Evolutionary conservation across 2,329 filamentous ascomycete species (phyloP), one percentile per base, ranked within the genome.

Genomic region (Pseudogymnoascus sp.): DNA sequence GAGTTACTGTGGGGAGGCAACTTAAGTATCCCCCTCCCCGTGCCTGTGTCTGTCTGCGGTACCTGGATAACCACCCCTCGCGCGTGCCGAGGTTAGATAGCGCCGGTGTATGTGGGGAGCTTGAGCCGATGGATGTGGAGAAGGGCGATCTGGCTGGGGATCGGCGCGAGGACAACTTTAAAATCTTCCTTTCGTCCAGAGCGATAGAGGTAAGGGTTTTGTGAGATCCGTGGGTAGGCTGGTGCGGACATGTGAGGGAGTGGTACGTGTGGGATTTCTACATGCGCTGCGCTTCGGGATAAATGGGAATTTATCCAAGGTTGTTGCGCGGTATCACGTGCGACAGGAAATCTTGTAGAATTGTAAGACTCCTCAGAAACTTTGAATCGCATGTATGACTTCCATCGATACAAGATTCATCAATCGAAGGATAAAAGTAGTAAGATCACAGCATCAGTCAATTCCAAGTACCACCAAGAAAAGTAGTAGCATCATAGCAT

Each of bases 11-110:
- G 21, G 11, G 23, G 31, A 33, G 31, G 3, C 31, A 33, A 3
- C 3, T 33, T 33, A 33, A 8, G 3, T 33, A 33, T 33, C 31
- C 31, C 23, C 23, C 23, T 25, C 23, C 28, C 28, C 2, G 7
- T 28, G 6, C 31, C 31, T 33, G 31, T 33, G 7, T 7, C 28
- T 33, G 7, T 7, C 28, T 31, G 28, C 28, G 31, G 31, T 33
- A 33, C 10, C 31, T 33, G 8, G 10, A 33, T 33, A 33, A 3
- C 31, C 31, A 33, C 10, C 31, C 35, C 5, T 7, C 8, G 47
- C 47, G 47, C 47, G 47, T 53, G 47, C 47, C 47, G 47, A 53
- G 47, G 47, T 53, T 53, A 53, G 47, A 53, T 31, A 16, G 25
- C 25, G 47, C 3, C 1, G 44, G 12, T 18, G n/a, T 4, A 6